Evolutionary conservation across 2,329 filamentous ascomycete genomes (phyloP).

Genomic region (Trichoderma sp.): DNA sequence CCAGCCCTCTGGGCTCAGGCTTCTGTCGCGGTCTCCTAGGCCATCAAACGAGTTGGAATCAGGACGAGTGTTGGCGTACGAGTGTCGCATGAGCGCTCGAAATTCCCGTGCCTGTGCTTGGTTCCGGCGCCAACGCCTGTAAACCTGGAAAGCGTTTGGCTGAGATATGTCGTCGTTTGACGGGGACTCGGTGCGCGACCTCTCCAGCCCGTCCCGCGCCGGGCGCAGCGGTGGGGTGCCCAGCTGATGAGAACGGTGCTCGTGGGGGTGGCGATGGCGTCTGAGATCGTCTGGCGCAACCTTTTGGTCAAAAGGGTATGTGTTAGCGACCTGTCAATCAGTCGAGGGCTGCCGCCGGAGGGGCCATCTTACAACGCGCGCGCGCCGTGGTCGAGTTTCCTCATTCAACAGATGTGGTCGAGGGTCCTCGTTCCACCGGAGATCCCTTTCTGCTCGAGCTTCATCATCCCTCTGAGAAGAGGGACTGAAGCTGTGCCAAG

Average conservation of each 20-base stretch:
- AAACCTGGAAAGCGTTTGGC: neutral
- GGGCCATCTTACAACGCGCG: constrained; percentile 33
- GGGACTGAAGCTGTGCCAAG: constrained; percentile 28
- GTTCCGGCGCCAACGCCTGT: constrained; percentile 6
- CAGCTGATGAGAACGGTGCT: neutral
- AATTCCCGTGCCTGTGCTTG: constrained; percentile 16
- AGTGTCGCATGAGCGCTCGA: neutral
- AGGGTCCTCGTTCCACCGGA: constrained; percentile 35
- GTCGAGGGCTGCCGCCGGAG: neutral
- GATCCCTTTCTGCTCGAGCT: constrained; percentile 26
- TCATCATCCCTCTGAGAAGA: constrained; percentile 29
- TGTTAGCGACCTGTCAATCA: neutral
- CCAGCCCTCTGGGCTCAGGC: constrained; percentile 79
- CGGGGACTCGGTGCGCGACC: constrained; percentile 8
- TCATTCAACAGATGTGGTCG: constrained; percentile 30
- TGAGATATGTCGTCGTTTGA: constrained; percentile 8
- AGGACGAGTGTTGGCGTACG: constrained; percentile 16
- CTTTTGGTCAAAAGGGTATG: constrained; percentile 16
- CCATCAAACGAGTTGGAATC: constrained; percentile 58
- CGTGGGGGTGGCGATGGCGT: constrained; percentile 4
- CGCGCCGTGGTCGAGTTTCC: constrained; percentile 33
- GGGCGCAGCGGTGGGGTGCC: constrained; percentile 7
- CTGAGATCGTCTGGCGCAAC: constrained; percentile 14
- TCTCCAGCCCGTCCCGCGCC: neutral
- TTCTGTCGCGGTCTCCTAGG: constrained; percentile 81